A percentile compares a stretch with the other conserved stretches of the same genome.
These are phyloP conservation scores for Mimosa pudica DNA, from an alignment of 306 rosid species.

Conservation along the genomic window DNA sequence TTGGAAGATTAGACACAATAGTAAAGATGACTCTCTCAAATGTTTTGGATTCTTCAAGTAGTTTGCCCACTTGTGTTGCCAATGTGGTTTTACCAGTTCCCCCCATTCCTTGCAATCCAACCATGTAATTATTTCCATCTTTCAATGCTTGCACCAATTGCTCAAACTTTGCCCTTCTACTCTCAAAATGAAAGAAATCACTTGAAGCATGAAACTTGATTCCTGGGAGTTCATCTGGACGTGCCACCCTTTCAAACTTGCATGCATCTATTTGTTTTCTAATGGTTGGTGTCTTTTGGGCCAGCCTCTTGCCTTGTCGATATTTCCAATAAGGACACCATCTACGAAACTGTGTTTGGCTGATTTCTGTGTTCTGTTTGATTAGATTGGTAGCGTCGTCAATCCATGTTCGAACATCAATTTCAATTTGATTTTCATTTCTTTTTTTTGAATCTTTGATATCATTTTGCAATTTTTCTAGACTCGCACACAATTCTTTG, in stretches of 20 bases:
- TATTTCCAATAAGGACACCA: background rate
- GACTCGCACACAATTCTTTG: background rate
- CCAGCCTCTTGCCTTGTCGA: background rate
- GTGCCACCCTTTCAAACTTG: background rate
- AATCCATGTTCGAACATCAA: background rate
- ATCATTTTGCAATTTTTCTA: background rate
- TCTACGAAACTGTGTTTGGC: background rate
- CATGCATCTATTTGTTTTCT: background rate
- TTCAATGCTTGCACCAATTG: background rate
- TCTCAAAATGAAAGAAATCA: background rate
- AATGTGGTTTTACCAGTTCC: background rate
- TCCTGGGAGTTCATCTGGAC: background rate
- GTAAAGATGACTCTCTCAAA: background rate
- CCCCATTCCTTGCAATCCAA: slow-evolving; percentile 3
- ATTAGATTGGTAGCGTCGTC: background rate
- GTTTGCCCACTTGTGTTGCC: background rate
- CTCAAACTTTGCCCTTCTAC: background rate
- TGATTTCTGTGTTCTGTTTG: background rate
- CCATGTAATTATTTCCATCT: background rate
- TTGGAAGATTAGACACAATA: background rate
- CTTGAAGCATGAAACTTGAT: background rate
- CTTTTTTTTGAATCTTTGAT: background rate
- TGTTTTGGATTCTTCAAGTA: background rate
- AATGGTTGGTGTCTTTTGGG: background rate
- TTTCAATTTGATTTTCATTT: background rate